Base-by-base conservation (phyloP, 805 yeast species). In the Saccharomycopsis vini region DNA sequence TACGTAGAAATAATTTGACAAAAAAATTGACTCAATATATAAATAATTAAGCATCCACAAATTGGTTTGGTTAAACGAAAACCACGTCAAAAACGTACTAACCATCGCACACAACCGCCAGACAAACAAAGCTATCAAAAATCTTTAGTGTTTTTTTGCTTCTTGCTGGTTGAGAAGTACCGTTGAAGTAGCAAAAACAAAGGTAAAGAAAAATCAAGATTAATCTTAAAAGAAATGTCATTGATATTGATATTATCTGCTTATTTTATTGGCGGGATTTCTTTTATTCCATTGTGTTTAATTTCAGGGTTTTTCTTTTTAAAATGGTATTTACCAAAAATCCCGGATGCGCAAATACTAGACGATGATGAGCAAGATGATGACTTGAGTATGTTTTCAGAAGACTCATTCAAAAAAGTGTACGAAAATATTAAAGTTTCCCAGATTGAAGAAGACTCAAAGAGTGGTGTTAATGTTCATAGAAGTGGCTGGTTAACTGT, bases 401-500 rank as follows among this genome's bases (percentile, higher is more conserved):
- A 55, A 13, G 38, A 51, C 5, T 51, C 44, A 4, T 21, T 39
- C 3, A 43, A 45, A 45, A 40, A 46, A 42, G 61, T 64, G 40
- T 64, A 64, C 35, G 62, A 64, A 4, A 53, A 60, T 2, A 62
- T 80, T 41, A 77, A 72, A 50, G 77, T 80, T 3, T 83, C 83
- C 0, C 79, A 74, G 47, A 54, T 81, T n/a, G 79, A 80, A 45
- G 89, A 83, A 52, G 61, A 62, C 10, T 61, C 64, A 32, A 66
- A 68, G n/a, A 59, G 74, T 0, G 94, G 92, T 3, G 73, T 81
- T 1, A 75, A 77, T 21, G 72, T 86, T 0, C 71, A 62, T 52
- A 75, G 71, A 56, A 65, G 75, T 9, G 95, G 95, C 6, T 85
- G 94, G 95, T 62, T 87, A 2, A 75, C 81, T 2, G 89, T 89